Evolutionary conservation across 2,329 filamentous ascomycete genomes (phyloP).

Genomic region (Xylaria multiplex): DNA sequence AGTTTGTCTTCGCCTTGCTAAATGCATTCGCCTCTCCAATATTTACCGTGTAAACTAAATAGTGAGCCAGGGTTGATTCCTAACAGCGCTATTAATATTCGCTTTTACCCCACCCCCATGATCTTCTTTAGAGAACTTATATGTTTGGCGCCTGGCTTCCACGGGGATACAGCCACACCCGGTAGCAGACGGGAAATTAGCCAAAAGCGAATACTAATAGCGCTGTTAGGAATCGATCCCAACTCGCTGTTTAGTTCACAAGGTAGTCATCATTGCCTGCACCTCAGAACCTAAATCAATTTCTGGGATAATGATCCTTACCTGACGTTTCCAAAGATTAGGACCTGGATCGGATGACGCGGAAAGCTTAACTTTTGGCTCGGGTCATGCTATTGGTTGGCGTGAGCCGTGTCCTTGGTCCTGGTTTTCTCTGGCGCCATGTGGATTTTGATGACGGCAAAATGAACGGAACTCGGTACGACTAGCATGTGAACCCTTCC

Average conservation of each 20-base stretch:
- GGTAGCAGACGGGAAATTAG: too few species aligned
- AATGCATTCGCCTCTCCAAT: background rate
- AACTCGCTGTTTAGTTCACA: too few species aligned
- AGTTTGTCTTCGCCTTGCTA: slow-evolving; percentile 3
- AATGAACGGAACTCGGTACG: slow-evolving; percentile 25
- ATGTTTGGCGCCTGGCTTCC: too few species aligned
- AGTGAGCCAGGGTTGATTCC: too few species aligned
- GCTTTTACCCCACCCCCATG: too few species aligned
- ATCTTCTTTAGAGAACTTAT: too few species aligned
- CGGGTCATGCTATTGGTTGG: slow-evolving; percentile 3
- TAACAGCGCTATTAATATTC: too few species aligned
- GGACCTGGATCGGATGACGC: slow-evolving; percentile 12
- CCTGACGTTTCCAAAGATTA: slow-evolving; percentile 25
- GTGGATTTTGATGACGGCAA: slow-evolving; percentile 27
- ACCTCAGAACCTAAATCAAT: slow-evolving; percentile 19
- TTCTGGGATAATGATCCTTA: slow-evolving; percentile 23
- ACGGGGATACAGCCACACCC: too few species aligned
- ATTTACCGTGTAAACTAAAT: too few species aligned
- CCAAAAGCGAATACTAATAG: too few species aligned
- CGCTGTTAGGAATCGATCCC: too few species aligned
- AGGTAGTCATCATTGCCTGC: background rate
- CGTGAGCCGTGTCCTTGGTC: slow-evolving; percentile 30
- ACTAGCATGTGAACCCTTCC: background rate
- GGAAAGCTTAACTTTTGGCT: slow-evolving; percentile 17
- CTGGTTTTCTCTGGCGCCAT: slow-evolving; percentile 18